phyloP scores from a whole-genome alignment of 345 rosid species.

The Euphorbia tirucalli region DNA sequence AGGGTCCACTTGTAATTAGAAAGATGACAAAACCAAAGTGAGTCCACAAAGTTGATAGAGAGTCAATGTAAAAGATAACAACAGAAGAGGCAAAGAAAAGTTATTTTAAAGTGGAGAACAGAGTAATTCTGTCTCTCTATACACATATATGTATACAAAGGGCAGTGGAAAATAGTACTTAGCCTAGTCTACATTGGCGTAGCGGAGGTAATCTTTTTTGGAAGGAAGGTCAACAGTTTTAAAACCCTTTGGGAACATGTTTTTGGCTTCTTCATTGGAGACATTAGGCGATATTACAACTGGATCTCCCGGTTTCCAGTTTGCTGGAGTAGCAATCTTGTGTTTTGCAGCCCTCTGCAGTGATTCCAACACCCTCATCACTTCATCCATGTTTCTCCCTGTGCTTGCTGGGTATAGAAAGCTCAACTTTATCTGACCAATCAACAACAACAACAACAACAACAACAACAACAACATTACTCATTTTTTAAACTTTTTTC shows the following conservation, averaged over 20 bases:
- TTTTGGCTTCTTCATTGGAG: constrained; percentile 54
- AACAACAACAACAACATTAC: too few species aligned
- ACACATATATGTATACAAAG: too few species aligned
- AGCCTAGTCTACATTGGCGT: constrained; percentile 26
- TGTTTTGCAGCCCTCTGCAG: constrained; percentile 47
- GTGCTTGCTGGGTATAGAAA: constrained; percentile 71
- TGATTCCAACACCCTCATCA: constrained; percentile 68
- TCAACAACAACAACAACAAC: too few species aligned
- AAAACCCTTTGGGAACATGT: constrained; percentile 62
- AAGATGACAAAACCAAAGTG: too few species aligned
- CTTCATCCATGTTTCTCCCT: constrained; percentile 76
- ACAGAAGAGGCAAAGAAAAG: too few species aligned
- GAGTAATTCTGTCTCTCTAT: background rate
- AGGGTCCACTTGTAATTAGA: too few species aligned
- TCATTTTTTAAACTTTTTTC: too few species aligned
- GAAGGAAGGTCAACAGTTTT: constrained; percentile 64
- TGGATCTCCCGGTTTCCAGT: constrained; percentile 79
- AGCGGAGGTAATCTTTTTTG: constrained; percentile 55
- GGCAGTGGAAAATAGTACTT: too few species aligned
- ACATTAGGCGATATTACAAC: constrained; percentile 61
- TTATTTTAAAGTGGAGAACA: too few species aligned
- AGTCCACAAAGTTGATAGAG: too few species aligned
- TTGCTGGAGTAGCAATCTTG: constrained; percentile 67
- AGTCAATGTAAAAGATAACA: too few species aligned
- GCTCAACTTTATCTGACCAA: constrained; percentile 71